These are phyloP conservation scores for Sporothrix brasiliensis DNA, from an alignment of 2,329 filamentous ascomycete species.

Conservation along the genomic window DNA sequence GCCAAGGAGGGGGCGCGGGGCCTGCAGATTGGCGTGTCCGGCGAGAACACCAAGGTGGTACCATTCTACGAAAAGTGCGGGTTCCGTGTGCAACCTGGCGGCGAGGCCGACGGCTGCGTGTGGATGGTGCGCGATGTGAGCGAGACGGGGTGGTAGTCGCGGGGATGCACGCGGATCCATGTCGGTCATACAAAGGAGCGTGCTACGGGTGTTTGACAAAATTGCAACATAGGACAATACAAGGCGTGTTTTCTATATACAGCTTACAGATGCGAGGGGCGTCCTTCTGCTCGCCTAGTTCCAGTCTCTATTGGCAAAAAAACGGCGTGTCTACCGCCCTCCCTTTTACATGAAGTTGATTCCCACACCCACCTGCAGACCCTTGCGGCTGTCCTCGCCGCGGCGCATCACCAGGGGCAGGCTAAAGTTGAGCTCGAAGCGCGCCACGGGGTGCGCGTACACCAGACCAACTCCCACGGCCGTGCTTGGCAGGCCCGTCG, in stretches of 20 bases:
- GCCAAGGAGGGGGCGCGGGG: constrained; percentile 40
- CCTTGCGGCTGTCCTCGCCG: constrained; percentile 87
- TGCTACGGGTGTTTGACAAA: neutral
- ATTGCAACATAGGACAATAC: neutral
- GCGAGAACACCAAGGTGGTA: constrained; percentile 54
- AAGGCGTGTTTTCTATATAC: constrained; percentile 13
- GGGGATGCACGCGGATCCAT: neutral
- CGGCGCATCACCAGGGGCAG: constrained; percentile 78
- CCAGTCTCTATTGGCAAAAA: neutral
- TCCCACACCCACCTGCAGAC: constrained; percentile 91
- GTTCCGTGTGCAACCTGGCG: constrained; percentile 47
- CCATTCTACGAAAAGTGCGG: constrained; percentile 53
- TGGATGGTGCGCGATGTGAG: constrained; percentile 50
- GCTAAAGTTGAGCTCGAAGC: constrained; percentile 96
- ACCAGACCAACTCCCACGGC: constrained; percentile 88
- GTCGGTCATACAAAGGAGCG: too few species aligned
- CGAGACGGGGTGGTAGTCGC: constrained; percentile 14
- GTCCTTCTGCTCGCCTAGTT: neutral
- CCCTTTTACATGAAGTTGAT: constrained; percentile 83
- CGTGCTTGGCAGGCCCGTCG: constrained; percentile 76
- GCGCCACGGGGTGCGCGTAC: constrained; percentile 89
- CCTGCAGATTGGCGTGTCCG: constrained; percentile 50
- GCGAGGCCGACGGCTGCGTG: constrained; percentile 43
- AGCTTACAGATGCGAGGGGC: neutral
- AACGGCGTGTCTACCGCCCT: neutral